These are phyloP conservation scores for Coniferiporia sulphurascens DNA, from an alignment of 1,284 basidiomycete genomes.

Conservation along the genomic window DNA sequence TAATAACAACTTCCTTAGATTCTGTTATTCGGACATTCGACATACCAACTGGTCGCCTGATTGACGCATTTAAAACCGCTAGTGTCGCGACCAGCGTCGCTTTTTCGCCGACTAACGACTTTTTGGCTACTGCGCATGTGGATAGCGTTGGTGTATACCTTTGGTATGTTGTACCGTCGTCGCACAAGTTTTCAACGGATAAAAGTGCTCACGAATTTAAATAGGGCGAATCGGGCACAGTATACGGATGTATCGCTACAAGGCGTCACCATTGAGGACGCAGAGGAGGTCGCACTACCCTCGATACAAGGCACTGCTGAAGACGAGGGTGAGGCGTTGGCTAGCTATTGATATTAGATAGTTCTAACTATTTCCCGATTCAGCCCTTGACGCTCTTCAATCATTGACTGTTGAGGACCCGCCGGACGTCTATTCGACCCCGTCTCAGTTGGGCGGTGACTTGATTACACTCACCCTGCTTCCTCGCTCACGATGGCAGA, in stretches of 20 bases:
- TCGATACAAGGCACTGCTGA: constrained; percentile 78
- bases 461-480: constrained; percentile 89
- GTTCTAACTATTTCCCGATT: constrained; percentile 15
- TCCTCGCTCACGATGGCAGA: constrained; percentile 94
- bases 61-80: constrained; percentile 90
- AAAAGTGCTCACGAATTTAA: background rate
- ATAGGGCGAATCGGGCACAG: constrained; percentile 92
- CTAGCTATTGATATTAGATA: background rate
- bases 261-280: constrained; percentile 72
- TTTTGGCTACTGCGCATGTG: constrained; percentile 92
- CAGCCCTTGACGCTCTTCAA: constrained; percentile 63
- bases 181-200: background rate
- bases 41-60: constrained; percentile 86
- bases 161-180: constrained; percentile 51
- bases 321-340: constrained; percentile 50
- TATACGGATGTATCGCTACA: constrained; percentile 84
- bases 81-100: constrained; percentile 87
- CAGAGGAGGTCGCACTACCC: constrained; percentile 69
- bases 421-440: constrained; percentile 72
- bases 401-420: constrained; percentile 52
- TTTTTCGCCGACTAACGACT: constrained; percentile 94
- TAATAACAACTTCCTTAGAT: constrained; percentile 86
- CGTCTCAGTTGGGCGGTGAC: constrained; percentile 81
- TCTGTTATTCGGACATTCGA: constrained; percentile 94
- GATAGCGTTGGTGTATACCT: constrained; percentile 93